These are phyloP conservation scores for Globisporangium alternatum DNA, from an alignment of 352 stramenopile species.

Conservation along the genomic window DNA sequence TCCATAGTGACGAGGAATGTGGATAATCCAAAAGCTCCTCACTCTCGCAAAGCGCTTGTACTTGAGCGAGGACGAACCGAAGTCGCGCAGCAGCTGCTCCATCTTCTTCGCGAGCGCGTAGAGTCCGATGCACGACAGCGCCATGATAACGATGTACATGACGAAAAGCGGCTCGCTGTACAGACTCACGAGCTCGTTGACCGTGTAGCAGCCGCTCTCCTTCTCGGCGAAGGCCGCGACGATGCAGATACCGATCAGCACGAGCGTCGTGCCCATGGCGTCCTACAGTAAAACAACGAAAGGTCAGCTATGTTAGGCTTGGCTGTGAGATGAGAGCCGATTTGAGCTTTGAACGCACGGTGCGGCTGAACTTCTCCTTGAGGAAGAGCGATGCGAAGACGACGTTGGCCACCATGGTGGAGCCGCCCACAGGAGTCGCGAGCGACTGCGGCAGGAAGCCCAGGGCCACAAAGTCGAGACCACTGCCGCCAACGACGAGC, in stretches of 20 bases:
- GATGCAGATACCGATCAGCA: conserved; percentile 72
- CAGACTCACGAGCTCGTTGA: conserved; percentile 64
- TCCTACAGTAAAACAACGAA: conserved; percentile 22
- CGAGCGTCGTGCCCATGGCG: conserved; percentile 58
- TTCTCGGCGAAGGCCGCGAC: conserved; percentile 81
- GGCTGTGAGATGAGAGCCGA: background rate
- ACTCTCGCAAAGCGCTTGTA: conserved; percentile 57
- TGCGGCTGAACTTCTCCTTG: conserved; percentile 63
- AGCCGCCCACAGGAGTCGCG: conserved; percentile 70
- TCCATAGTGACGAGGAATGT: background rate
- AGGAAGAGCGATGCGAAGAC: conserved; percentile 79
- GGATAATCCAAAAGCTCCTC: background rate
- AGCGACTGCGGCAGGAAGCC: conserved; percentile 81
- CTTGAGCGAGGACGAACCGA: conserved; percentile 36
- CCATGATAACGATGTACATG: conserved; percentile 62
- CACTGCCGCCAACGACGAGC: conserved; percentile 66
- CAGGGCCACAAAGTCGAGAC: conserved; percentile 73
- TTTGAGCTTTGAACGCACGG: conserved; percentile 15
- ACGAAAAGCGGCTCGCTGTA: conserved; percentile 65
- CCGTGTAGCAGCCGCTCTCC: conserved; percentile 69
- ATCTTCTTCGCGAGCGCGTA: conserved; percentile 44
- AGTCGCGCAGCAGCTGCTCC: conserved; percentile 33
- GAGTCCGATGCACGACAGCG: conserved; percentile 29
- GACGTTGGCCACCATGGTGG: conserved; percentile 84
- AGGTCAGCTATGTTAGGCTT: background rate